These are phyloP conservation scores for Phytopythium oedochilum DNA, from an alignment of 352 stramenopile genomes.

Conservation along the genomic window DNA sequence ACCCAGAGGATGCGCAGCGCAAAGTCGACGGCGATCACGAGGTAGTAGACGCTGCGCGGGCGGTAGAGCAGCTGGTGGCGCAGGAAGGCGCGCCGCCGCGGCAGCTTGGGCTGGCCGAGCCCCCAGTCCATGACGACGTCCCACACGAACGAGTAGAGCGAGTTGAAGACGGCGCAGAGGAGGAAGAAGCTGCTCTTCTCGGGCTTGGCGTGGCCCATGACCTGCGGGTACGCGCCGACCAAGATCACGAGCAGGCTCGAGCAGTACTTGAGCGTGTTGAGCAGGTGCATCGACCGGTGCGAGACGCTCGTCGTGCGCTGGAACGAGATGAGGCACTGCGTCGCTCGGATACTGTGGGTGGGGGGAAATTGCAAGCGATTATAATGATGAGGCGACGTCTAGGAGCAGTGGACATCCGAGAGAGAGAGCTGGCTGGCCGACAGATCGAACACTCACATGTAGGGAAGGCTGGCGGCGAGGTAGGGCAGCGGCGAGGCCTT, in stretches of 20 bases:
- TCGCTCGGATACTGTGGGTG: slow-evolving; percentile 62
- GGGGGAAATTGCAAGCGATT: too few species aligned
- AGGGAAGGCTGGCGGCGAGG: slow-evolving; percentile 59
- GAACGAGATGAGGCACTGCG: slow-evolving; percentile 81
- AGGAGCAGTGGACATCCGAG: too few species aligned
- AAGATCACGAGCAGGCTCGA: slow-evolving; percentile 76
- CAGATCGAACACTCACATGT: slow-evolving; percentile 73
- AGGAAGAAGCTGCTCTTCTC: slow-evolving; percentile 72
- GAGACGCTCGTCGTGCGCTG: slow-evolving; percentile 59
- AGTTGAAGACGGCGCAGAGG: slow-evolving; percentile 86
- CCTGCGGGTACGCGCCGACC: slow-evolving; percentile 67
- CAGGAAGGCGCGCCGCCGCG: slow-evolving; percentile 34
- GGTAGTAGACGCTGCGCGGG: slow-evolving; percentile 85
- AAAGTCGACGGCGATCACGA: slow-evolving; percentile 91
- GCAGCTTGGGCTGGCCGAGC: slow-evolving; percentile 68
- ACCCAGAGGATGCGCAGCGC: slow-evolving; percentile 95
- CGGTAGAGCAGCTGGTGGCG: slow-evolving; percentile 66
- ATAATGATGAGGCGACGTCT: too few species aligned
- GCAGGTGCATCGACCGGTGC: slow-evolving; percentile 74
- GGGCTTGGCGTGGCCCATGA: slow-evolving; percentile 42
- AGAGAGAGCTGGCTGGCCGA: too few species aligned
- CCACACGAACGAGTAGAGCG: slow-evolving; percentile 96
- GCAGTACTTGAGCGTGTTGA: slow-evolving; percentile 87
- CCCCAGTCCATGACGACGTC: slow-evolving; percentile 98
- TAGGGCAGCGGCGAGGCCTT: slow-evolving; percentile 71